Conservation (phyloP, 352 stramenopile species). For the Phytophthora agathidicida region DNA sequence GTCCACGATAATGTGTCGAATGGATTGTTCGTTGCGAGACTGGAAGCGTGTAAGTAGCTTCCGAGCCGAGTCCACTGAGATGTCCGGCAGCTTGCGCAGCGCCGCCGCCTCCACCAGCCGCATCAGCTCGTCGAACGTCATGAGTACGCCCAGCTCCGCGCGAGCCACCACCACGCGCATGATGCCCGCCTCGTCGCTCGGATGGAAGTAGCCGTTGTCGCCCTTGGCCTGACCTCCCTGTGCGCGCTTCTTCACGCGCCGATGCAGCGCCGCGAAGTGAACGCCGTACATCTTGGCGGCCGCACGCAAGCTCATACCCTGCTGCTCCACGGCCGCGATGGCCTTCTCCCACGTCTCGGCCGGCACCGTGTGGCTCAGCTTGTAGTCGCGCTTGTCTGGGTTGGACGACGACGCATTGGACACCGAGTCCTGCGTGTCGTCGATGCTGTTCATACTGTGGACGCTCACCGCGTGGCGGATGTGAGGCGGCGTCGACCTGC, state of each 20-base stretch:
- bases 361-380: conserved; percentile 61
- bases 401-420: conserved; percentile 17
- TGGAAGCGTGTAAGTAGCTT: conserved; percentile 58
- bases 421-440: conserved; percentile 19
- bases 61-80: conserved; percentile 58
- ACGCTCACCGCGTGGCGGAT: not conserved
- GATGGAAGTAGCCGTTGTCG: conserved; percentile 45
- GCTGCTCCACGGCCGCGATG: conserved; percentile 58
- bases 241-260: conserved; percentile 60
- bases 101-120: conserved; percentile 56
- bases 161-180: conserved; percentile 60
- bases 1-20: conserved; percentile 54
- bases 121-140: conserved; percentile 75
- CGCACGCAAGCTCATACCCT: conserved; percentile 62
- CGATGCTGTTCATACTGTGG: conserved; percentile 7
- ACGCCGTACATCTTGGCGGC: conserved; percentile 55
- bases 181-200: conserved; percentile 61
- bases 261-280: conserved; percentile 65
- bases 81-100: conserved; percentile 61
- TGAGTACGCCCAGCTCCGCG: conserved; percentile 63
- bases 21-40: conserved; percentile 55
- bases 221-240: conserved; percentile 24
- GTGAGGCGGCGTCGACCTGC: not conserved
- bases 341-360: conserved; percentile 64
- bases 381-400: conserved; percentile 51